These are phyloP conservation scores for Gossypium lobatum DNA, from an alignment of 441 rosid genomes.

Conservation along the genomic window DNA sequence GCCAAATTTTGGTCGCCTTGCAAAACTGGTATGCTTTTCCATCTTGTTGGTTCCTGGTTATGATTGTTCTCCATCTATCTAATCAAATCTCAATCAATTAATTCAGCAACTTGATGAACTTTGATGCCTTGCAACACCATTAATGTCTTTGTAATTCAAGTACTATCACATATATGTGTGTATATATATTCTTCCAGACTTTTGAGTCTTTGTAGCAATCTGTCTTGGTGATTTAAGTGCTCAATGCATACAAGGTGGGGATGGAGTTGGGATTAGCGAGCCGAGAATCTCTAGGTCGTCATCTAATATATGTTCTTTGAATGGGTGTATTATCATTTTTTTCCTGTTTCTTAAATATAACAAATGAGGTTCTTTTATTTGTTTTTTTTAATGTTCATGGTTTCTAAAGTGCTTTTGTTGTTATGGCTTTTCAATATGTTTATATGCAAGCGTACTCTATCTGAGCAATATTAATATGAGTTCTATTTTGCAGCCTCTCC, in stretches of 20 bases:
- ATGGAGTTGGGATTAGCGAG: background rate
- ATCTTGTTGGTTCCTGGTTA: background rate
- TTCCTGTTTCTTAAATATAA: background rate
- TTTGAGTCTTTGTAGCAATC: background rate
- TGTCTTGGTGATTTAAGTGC: slow-evolving; percentile 1
- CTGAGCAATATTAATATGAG: slow-evolving; percentile 6
- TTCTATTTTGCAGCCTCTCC: slow-evolving; percentile 61
- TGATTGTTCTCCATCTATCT: background rate
- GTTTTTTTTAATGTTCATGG: background rate
- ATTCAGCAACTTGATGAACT: background rate
- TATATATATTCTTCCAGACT: background rate
- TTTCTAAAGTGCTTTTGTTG: slow-evolving; percentile 1
- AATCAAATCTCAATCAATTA: background rate
- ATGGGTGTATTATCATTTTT: background rate
- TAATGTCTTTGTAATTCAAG: slow-evolving; percentile 3
- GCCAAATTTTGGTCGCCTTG: slow-evolving; percentile 73
- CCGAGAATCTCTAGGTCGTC: background rate
- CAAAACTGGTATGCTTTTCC: slow-evolving; percentile 60
- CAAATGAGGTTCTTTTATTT: background rate
- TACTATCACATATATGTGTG: background rate
- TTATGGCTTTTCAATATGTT: background rate
- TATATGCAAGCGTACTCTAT: background rate
- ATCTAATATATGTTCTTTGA: background rate
- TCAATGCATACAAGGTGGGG: background rate
- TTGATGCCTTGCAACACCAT: background rate